A percentile compares a stretch with the other conserved stretches of the same genome.
Conservation (phyloP, 352 stramenopile genomes). For the Pythium chondricola region DNA sequence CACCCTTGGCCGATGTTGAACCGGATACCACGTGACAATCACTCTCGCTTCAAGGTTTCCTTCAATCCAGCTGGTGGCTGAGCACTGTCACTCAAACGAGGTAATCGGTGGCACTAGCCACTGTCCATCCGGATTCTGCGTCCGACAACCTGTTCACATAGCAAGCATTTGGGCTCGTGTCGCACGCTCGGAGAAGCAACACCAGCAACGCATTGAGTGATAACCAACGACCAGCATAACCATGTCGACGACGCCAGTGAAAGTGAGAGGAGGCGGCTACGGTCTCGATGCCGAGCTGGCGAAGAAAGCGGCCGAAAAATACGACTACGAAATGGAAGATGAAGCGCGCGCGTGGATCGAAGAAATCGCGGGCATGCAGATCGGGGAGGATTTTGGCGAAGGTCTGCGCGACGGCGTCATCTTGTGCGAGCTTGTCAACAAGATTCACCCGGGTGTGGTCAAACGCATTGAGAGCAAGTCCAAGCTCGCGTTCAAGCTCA, state of each 20-base stretch:
- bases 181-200: neutral
- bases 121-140: too few species aligned
- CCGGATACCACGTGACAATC: too few species aligned
- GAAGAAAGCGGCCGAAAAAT: conserved; percentile 72
- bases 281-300: conserved; percentile 89
- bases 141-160: conserved; percentile 1
- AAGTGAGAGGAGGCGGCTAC: conserved; percentile 72
- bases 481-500: conserved; percentile 90
- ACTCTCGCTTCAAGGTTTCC: too few species aligned
- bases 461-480: conserved; percentile 76
- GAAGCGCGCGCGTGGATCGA: conserved; percentile 86
- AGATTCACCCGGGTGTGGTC: conserved; percentile 60
- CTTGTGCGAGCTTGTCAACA: conserved; percentile 82
- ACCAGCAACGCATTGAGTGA: too few species aligned
- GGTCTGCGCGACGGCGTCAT: conserved; percentile 75
- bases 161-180: neutral
- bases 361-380: conserved; percentile 61
- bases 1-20: too few species aligned
- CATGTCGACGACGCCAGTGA: conserved; percentile 38
- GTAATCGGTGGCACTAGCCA: conserved; percentile 6
- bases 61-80: neutral
- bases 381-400: conserved; percentile 75
- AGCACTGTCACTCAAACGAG: conserved; percentile 3
- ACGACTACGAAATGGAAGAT: conserved; percentile 85
- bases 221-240: too few species aligned